phyloP scores from a whole-genome alignment of 805 yeast genomes.

The Kazachstania taianensis region DNA sequence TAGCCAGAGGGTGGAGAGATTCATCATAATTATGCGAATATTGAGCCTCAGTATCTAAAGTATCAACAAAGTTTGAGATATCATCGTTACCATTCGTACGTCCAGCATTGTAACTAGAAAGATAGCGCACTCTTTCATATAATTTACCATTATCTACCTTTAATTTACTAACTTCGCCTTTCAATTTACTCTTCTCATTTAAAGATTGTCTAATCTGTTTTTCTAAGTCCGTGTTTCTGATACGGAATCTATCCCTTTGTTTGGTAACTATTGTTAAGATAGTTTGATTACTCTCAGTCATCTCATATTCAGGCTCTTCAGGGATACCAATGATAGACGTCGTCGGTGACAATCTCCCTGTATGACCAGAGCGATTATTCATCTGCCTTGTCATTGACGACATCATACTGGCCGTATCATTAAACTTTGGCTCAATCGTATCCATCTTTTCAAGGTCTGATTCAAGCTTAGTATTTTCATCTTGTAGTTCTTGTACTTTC shows the following conservation, averaged over 20 bases:
- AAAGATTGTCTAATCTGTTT: conserved; percentile 59
- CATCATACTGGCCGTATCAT: conserved; percentile 53
- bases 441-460: conserved; percentile 57
- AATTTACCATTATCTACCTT: conserved; percentile 68
- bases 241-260: conserved; percentile 87
- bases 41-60: conserved; percentile 44
- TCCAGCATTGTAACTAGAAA: conserved; percentile 40
- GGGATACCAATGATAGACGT: conserved; percentile 40
- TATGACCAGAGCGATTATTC: conserved; percentile 22
- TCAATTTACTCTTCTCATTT: conserved; percentile 45
- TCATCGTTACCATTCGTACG: conserved; percentile 23
- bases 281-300: conserved; percentile 31
- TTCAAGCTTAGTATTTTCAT: conserved; percentile 56
- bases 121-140: conserved; percentile 65
- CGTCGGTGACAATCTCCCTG: conserved; percentile 39
- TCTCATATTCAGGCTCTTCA: conserved; percentile 27
- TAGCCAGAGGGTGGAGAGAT: conserved; percentile 73
- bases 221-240: conserved; percentile 75
- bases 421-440: conserved; percentile 30
- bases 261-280: conserved; percentile 82
- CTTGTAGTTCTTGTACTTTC: conserved; percentile 35
- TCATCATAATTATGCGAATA: conserved; percentile 63
- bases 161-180: conserved; percentile 51
- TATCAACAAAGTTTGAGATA: conserved; percentile 12
- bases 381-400: conserved; percentile 44